Conservation (phyloP, 1,139 yeast species). For the Pichia sp. region DNA sequence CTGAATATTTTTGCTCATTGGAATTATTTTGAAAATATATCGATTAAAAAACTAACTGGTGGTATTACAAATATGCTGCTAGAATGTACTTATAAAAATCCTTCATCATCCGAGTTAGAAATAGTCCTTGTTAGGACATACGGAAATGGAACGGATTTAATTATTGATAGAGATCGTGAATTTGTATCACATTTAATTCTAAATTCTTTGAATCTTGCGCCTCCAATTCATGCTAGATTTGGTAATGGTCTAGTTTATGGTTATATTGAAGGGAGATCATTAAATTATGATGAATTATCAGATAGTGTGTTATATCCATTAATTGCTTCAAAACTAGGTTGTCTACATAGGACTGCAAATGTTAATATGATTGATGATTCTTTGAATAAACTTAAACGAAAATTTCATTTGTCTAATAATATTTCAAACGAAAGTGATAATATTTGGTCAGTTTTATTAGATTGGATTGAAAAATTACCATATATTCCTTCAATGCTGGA, state of each 20-base stretch:
- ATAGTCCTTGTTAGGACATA: slow-evolving; percentile 62
- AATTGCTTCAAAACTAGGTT: slow-evolving; percentile 63
- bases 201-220: slow-evolving; percentile 58
- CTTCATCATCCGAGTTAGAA: slow-evolving; percentile 20
- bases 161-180: slow-evolving; percentile 73
- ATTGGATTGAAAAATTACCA: slow-evolving; percentile 62
- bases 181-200: slow-evolving; percentile 65
- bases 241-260: slow-evolving; percentile 74
- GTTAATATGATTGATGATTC: slow-evolving; percentile 45
- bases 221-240: slow-evolving; percentile 62
- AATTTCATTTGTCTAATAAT: slow-evolving; percentile 26
- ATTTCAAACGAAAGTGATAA: slow-evolving; percentile 23
- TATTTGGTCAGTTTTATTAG: slow-evolving; percentile 54
- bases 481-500: slow-evolving; percentile 37
- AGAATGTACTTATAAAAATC: slow-evolving; percentile 33
- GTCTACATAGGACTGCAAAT: slow-evolving; percentile 56
- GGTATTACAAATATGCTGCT: slow-evolving; percentile 76
- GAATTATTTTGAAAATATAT: slow-evolving; percentile 17
- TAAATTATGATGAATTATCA: slow-evolving; percentile 51
- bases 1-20: slow-evolving; percentile 28
- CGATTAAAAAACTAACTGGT: slow-evolving; percentile 48
- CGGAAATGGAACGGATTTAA: slow-evolving; percentile 68
- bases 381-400: slow-evolving; percentile 38
- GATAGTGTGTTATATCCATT: slow-evolving; percentile 44
- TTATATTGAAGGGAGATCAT: slow-evolving; percentile 58